Conservation (phyloP, 2,329 filamentous ascomycete species). For the Hypoxylon sp. region DNA sequence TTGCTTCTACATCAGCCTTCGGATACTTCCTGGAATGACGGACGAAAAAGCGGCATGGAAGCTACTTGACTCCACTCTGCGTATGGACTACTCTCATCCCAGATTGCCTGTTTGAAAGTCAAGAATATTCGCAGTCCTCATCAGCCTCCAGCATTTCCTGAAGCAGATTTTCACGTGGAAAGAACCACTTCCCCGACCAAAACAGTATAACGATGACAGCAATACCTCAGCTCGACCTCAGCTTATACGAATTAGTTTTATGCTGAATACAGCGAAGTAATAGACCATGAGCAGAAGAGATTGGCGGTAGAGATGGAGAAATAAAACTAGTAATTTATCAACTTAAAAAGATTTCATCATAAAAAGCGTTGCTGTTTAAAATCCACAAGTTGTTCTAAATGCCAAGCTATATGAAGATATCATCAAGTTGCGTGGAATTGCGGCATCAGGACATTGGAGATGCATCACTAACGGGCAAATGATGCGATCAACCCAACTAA, state of each 20-base stretch:
- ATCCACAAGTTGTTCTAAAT: conserved; percentile 15
- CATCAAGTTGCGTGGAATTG: conserved; percentile 35
- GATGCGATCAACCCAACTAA: conserved; percentile 52
- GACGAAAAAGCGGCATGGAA: conserved; percentile 1
- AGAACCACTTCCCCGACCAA: background rate
- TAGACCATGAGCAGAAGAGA: conserved; percentile 6
- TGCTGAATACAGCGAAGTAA: conserved; percentile 2
- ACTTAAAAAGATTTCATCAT: conserved; percentile 3
- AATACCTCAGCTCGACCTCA: background rate
- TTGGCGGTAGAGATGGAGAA: conserved; percentile 1
- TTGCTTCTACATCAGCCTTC: conserved; percentile 1
- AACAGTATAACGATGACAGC: background rate
- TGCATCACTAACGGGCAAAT: conserved; percentile 41
- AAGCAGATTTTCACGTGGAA: conserved; percentile 2
- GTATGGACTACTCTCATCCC: background rate
- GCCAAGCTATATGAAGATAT: conserved; percentile 34
- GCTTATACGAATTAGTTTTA: background rate
- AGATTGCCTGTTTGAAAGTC: background rate
- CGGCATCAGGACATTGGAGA: conserved; percentile 38
- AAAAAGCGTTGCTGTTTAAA: conserved; percentile 3
- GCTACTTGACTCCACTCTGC: background rate
- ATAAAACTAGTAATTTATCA: conserved; percentile 10
- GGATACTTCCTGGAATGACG: conserved; percentile 4
- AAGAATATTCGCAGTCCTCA: background rate
- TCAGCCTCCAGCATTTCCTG: background rate